phyloP scores from a whole-genome alignment of 768 basidiomycete species.

The Tephrocybe sp. region DNA sequence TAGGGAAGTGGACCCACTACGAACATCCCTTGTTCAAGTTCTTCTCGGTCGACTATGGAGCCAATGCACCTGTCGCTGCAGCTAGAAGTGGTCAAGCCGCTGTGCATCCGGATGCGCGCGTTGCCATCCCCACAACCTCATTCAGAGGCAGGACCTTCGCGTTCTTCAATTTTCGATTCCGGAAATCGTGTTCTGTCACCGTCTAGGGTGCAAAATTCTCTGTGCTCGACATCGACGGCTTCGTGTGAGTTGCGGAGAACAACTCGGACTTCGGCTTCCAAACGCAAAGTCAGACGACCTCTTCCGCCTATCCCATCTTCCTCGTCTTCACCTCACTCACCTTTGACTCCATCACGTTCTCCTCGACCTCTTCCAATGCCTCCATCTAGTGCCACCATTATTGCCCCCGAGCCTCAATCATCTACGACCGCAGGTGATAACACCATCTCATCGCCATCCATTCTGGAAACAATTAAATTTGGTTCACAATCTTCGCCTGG shows the following conservation, averaged over 20 bases:
- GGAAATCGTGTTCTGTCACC: not conserved
- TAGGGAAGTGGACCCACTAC: not conserved
- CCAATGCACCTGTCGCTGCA: not conserved
- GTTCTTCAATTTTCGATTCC: not conserved
- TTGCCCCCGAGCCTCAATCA: not conserved
- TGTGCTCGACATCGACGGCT: not conserved
- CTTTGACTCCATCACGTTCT: slow-evolving; percentile 8
- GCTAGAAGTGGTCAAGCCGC: not conserved
- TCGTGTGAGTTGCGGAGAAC: no score
- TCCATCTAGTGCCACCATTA: slow-evolving; percentile 3
- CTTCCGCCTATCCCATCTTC: slow-evolving; percentile 17
- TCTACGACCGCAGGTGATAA: not conserved
- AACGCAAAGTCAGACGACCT: slow-evolving; percentile 11
- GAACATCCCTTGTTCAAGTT: not conserved
- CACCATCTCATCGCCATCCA: not conserved
- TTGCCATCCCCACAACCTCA: not conserved
- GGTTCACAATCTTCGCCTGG: not conserved
- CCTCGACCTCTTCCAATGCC: slow-evolving; percentile 17
- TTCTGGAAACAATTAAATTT: not conserved
- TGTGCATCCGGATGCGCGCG: not conserved
- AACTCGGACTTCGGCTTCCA: not conserved
- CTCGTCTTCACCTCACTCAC: not conserved
- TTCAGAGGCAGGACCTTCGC: not conserved
- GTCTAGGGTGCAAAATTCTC: not conserved
- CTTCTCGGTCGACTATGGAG: slow-evolving; percentile 1